Evolutionary conservation across 2,329 filamentous ascomycete genomes (phyloP), one percentile per base, ranked within the genome.

Genomic region (Cadophora sp.): DNA sequence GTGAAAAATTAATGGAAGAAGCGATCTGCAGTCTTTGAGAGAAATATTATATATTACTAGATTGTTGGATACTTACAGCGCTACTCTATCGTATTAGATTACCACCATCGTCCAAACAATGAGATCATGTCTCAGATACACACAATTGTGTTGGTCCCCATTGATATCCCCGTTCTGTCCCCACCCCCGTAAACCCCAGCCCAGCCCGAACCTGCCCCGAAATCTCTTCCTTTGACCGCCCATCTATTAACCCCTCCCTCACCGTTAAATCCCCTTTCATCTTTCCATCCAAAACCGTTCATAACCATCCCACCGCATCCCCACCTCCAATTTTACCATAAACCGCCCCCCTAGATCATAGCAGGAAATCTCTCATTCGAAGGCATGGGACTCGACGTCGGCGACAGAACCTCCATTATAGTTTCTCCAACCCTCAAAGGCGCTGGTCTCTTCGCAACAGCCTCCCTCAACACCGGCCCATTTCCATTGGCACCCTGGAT

Each of bases 361-460:
- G 18, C 53, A 22, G 59, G 51, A 51, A 62, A 66, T 30, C 59
- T 66, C 33, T 62, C 43, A 27, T 18, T 43, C 24, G 22, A 22
- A 27, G 24, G 43, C 22, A 47, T 11, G 20, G 66, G 62, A 51
- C 51, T 68, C 20, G 59, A 48, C 30, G 24, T 22, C 33, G 67
- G 67, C 33, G 30, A 59, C 39, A 27, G 36, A 33, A 68, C 59
- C 55, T 68, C 67, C 43, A 68, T 48, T 39, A 68, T 66, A 39
- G 67, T 63, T 22, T 64, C 65, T 6, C 39, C 61, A 8, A 48
- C 39, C 48, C 51, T 68, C 53, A 67, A 27, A 22, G 61, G 61
- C 36, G 61, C 36, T 6, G 65, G 65, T 60, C 33, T 62, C 50
- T 27, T 66, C 16, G 20, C n/a, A 22, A 16, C 62, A 36, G 53